Evolutionary conservation across 306 rosid species (phyloP).

Genomic region (Prinsepia uniflora): DNA sequence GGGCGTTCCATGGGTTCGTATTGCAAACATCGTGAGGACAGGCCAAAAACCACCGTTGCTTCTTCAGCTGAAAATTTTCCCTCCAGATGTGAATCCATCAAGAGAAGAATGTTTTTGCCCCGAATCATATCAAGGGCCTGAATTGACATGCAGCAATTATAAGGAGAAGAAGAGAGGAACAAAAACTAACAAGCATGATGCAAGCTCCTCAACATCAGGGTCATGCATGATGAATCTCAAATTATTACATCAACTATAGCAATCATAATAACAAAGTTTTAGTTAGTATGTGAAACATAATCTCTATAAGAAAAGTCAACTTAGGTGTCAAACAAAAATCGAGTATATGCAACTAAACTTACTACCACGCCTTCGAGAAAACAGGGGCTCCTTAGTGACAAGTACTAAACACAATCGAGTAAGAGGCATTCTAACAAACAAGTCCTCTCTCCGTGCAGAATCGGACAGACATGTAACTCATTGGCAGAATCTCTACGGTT

Average conservation of each 20-base stretch:
- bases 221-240: background rate
- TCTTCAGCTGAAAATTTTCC: conserved; percentile 69
- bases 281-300: background rate
- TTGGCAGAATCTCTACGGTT: background rate
- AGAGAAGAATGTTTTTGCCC: conserved; percentile 59
- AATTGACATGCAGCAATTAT: conserved; percentile 13
- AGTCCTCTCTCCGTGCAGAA: background rate
- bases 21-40: conserved; percentile 71
- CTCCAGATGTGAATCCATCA: conserved; percentile 89
- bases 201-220: conserved; percentile 13
- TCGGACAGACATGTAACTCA: background rate
- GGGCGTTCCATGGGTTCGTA: conserved; percentile 77
- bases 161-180: background rate
- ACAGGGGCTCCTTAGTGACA: background rate
- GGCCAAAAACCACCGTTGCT: conserved; percentile 74
- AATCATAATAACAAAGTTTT: background rate
- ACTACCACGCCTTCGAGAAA: background rate
- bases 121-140: conserved; percentile 85
- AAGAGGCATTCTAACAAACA: conserved; percentile 8
- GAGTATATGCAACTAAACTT: background rate
- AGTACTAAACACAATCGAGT: background rate
- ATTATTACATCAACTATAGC: background rate
- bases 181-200: background rate
- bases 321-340: background rate
- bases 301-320: conserved; percentile 6